phyloP scores from a whole-genome alignment of 352 stramenopile species.

The Halophytophthora polymorphica region DNA sequence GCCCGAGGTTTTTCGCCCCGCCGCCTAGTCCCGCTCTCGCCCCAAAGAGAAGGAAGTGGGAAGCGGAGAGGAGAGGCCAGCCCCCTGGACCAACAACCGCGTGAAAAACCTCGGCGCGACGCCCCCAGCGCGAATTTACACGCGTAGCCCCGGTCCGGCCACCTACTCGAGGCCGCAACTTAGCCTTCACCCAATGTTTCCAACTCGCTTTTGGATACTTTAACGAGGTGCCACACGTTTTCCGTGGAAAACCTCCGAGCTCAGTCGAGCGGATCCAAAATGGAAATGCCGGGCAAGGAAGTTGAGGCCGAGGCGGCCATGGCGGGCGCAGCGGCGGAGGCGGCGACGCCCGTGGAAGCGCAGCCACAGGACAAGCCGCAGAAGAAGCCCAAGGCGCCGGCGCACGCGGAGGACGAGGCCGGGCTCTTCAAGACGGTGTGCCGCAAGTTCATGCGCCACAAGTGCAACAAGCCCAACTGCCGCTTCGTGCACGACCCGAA shows the following conservation, averaged over 20 bases:
- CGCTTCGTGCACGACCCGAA: constrained; percentile 51
- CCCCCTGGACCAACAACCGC: constrained; percentile 1
- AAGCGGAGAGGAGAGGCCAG: not conserved
- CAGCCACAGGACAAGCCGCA: constrained; percentile 10
- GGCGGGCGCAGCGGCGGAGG: not conserved
- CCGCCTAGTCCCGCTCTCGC: not conserved
- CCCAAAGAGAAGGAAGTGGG: not conserved
- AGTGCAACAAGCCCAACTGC: constrained; percentile 32
- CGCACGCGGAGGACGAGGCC: constrained; percentile 49
- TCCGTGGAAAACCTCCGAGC: too few relatives aligned
- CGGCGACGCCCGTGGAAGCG: not conserved
- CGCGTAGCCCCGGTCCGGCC: not conserved
- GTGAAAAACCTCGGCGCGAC: constrained; percentile 3
- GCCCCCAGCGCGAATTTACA: not conserved
- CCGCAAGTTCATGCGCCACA: constrained; percentile 45
- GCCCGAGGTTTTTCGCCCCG: constrained; percentile 27
- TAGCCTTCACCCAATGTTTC: too few relatives aligned
- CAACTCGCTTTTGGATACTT: too few relatives aligned
- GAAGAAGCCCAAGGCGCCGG: constrained; percentile 13
- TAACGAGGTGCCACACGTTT: too few relatives aligned
- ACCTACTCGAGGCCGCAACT: too few relatives aligned
- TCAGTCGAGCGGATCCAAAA: too few relatives aligned
- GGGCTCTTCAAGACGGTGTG: constrained; percentile 64
- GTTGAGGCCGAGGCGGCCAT: too few relatives aligned
- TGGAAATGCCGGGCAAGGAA: too few relatives aligned